Evolutionary conservation across 768 basidiomycete genomes (phyloP).

Genomic region (Trametes sanguinea): DNA sequence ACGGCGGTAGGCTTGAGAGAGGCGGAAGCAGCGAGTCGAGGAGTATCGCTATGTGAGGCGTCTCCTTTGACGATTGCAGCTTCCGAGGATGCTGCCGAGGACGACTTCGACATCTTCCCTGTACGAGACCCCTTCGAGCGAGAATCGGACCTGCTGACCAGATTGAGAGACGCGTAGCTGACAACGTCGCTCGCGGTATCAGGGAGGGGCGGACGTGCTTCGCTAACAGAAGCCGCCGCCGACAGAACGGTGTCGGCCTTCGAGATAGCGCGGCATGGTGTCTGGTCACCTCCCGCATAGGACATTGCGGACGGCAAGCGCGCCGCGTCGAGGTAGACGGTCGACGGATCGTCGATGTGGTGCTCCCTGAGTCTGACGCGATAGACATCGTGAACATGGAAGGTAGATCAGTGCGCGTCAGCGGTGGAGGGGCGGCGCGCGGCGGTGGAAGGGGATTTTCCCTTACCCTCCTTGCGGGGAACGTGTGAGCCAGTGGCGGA

Average conservation of each 20-base stretch:
- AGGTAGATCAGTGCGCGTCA: neutral
- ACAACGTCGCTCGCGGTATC: neutral
- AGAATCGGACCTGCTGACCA: neutral
- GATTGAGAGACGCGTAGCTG: neutral
- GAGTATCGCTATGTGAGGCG: neutral
- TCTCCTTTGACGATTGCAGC: neutral
- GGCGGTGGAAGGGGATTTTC: neutral
- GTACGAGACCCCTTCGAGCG: no score
- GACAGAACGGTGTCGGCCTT: conserved; percentile 11
- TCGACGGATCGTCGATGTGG: neutral
- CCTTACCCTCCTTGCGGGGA: neutral
- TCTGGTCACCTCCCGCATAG: neutral
- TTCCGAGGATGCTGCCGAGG: neutral
- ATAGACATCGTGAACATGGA: neutral
- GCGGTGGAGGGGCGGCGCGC: neutral
- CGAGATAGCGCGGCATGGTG: conserved; percentile 1
- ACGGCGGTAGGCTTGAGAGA: neutral
- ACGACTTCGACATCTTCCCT: neutral
- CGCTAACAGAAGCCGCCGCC: neutral
- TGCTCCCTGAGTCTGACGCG: neutral
- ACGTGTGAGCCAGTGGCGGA: neutral
- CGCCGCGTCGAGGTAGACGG: neutral
- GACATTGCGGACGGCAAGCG: neutral
- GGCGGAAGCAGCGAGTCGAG: neutral
- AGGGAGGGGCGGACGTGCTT: neutral